These are phyloP conservation scores for Oryza glaberrima DNA, from an alignment of 176 grass and related monocot genomes.

Conservation along the genomic window DNA sequence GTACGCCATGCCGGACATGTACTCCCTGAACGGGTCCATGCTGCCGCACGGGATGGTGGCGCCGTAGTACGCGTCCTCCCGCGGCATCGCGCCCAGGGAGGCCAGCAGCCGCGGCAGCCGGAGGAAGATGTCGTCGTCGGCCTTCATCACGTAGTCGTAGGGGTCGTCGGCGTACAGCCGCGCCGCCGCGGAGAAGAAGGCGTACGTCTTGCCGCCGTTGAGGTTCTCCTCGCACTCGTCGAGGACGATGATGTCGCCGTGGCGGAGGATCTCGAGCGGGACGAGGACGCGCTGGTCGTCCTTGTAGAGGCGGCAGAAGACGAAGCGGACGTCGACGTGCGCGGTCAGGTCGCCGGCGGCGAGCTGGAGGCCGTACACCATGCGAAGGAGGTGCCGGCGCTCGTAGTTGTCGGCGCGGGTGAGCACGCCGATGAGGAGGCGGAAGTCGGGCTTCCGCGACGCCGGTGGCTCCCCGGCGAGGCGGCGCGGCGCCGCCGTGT, in stretches of 20 bases:
- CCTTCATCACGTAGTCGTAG: constrained; percentile 85
- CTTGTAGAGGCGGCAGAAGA: constrained; percentile 65
- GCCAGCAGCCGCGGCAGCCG: constrained; percentile 54
- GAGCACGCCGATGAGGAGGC: constrained; percentile 66
- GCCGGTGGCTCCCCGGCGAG: not conserved
- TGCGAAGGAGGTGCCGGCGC: constrained; percentile 65
- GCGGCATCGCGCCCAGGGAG: constrained; percentile 57
- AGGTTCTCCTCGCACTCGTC: constrained; percentile 77
- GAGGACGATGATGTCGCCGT: constrained; percentile 68
- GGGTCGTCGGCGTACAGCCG: constrained; percentile 48
- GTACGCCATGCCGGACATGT: constrained; percentile 92
- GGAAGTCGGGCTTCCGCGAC: constrained; percentile 57
- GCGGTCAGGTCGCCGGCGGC: constrained; percentile 31
- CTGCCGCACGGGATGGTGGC: constrained; percentile 62
- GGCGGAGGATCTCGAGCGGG: constrained; percentile 60
- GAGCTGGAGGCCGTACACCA: constrained; percentile 61
- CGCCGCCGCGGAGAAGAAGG: constrained; percentile 54
- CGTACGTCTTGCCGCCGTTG: constrained; percentile 74
- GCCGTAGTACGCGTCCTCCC: constrained; percentile 76
- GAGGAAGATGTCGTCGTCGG: constrained; percentile 80
- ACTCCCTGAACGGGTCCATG: constrained; percentile 53
- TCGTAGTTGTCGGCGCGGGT: constrained; percentile 61
- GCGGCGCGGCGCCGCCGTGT: not conserved
- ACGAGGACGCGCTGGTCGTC: constrained; percentile 70
- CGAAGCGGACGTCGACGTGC: constrained; percentile 65